Base-by-base conservation (phyloP, 805 yeast species). In the Saccharomycopsis lassenensis region DNA sequence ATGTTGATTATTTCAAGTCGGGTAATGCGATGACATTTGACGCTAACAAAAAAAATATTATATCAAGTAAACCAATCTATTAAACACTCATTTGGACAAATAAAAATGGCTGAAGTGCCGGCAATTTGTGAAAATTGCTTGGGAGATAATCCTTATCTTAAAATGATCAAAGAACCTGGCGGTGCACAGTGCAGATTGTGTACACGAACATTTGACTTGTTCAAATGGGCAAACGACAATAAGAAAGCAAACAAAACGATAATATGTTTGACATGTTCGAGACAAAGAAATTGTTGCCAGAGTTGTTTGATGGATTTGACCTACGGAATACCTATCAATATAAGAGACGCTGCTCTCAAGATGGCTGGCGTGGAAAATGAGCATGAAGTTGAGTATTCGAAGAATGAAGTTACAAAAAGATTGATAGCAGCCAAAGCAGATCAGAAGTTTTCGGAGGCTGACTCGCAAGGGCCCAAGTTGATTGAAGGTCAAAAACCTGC, bases 111-210 rank as follows among this genome's bases (percentile, higher is more conserved):
- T n/a, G 66, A 60, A 23, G 56, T 66, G 27, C 86, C 87, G 0
- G 75, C 80, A 0, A 67, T 86, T 2, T 86, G 96, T 54, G 75
- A 73, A 24, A 48, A 52, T 4, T 86, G 96, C 52, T 59, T 84
- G 18, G 95, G 95, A 0, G 36, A 36, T 19, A 69, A 74, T 36
- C 69, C 74, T 15, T 71, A 77, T 46, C 49, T 79, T n/a, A 72
- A 81, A 36, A 73, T 87, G 80, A 66, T 74, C 1, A 66, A 80
- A 45, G 86, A 81, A 40, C 58, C 58, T 8, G 58, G 68, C 36
- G 95, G 95, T 1, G 78, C 70, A n/a, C 80, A 81, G 52, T 89
- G 97, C 54, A 77, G 78, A 52, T 58, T 81, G 11, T 89, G 97
- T 52, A 78, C 93, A 0, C 58, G 93, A 33, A 86, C 94, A 1